Percentiles rank a stretch among this genome's conserved stretches.
Evolutionary conservation across 192 early-diverging fungal genomes (phyloP).

Genomic region (Coemansia sp.): DNA sequence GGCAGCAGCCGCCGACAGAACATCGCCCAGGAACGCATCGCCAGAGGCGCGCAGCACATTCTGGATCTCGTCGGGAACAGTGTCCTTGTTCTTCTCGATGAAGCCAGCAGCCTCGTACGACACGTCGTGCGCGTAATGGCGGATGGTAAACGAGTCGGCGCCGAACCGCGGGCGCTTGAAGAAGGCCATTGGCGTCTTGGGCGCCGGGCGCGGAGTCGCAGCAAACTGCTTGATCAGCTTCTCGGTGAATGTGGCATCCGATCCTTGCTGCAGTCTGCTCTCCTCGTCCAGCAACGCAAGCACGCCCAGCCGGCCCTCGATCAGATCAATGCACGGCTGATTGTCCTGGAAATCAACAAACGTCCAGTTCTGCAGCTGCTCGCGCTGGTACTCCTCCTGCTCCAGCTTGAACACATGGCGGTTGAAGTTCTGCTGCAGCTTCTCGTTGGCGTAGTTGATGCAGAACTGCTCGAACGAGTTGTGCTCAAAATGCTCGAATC

Average conservation of each 20-base stretch:
- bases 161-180: conserved; percentile 94
- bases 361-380: conserved; percentile 91
- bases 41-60: conserved; percentile 72
- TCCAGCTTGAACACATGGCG: conserved; percentile 98
- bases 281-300: conserved; percentile 96
- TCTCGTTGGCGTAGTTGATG: conserved; percentile 97
- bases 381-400: conserved; percentile 96
- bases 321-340: conserved; percentile 97
- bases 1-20: conserved; percentile 50
- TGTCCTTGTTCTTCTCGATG: conserved; percentile 99
- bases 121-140: conserved; percentile 95
- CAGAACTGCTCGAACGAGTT: conserved; percentile 99
- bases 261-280: conserved; percentile 80
- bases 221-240: conserved; percentile 88
- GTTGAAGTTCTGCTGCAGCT: conserved; percentile 99
- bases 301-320: conserved; percentile 93
- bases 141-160: conserved; percentile 84
- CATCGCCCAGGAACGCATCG: conserved; percentile 80
- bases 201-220: conserved; percentile 7
- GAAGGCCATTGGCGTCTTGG: conserved; percentile 33
- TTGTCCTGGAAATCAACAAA: conserved; percentile 99
- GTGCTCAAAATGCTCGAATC: conserved; percentile 98
- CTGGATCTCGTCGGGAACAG: conserved; percentile 90
- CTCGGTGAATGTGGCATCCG: conserved; percentile 81
- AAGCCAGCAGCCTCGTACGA: conserved; percentile 93